phyloP scores from a whole-genome alignment of 1,284 basidiomycete genomes.

The Salmacisia buchloeana region DNA sequence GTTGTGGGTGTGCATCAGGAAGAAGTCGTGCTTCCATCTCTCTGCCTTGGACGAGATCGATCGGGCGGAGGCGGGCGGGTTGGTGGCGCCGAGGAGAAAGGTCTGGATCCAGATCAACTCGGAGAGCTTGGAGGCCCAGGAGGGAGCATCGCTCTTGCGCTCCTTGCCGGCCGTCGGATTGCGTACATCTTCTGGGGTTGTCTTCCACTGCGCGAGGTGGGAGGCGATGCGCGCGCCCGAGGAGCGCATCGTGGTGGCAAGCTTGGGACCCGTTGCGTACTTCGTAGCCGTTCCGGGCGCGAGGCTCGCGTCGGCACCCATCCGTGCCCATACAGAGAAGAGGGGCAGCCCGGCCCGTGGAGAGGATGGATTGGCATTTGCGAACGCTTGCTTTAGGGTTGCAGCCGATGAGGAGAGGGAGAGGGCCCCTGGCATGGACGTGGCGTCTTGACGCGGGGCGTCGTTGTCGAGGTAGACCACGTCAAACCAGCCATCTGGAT shows the following conservation, averaged over 20 bases:
- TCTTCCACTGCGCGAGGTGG: neutral
- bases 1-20: conserved; percentile 31
- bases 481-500: conserved; percentile 15
- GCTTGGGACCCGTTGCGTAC: neutral
- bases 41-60: too few species aligned
- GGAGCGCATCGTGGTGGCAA: neutral
- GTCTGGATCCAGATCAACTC: conserved; percentile 20
- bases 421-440: neutral
- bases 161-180: neutral
- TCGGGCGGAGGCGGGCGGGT: conserved; percentile 5
- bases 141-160: too few species aligned
- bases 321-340: conserved; percentile 5
- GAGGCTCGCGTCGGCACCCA: neutral
- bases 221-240: neutral
- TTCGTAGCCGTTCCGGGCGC: conserved; percentile 11
- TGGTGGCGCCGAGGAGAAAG: conserved; percentile 19
- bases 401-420: neutral
- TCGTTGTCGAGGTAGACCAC: neutral
- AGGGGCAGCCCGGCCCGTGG: conserved; percentile 9
- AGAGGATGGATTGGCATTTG: neutral
- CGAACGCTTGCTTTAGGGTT: too few species aligned
- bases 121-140: neutral
- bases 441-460: neutral
- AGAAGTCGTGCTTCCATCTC: conserved; percentile 30
- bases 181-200: neutral